Evolutionary conservation across 306 rosid genomes (phyloP), one percentile per base, ranked within the genome.

Genomic region (Malus fusca): DNA sequence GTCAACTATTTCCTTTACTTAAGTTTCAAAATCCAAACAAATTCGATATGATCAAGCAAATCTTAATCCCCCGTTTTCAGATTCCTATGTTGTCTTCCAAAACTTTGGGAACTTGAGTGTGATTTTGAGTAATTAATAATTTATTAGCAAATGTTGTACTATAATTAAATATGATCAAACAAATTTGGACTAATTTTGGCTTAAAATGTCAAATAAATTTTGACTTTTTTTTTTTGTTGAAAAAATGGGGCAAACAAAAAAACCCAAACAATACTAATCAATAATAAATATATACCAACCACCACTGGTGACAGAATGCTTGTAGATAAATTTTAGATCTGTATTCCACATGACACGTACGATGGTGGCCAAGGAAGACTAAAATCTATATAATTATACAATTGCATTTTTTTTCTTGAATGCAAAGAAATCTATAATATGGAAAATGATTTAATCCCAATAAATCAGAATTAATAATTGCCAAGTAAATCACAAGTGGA

Each of bases 341-440:
- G 40, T 35, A 35, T 35, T 35, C 9, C 40, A 35, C 40, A 35
- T 35, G 40, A 9, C 40, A 35, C 2, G 0, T 1, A 35, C 2
- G 0, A 6, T 35, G 9, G 40, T 35, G 9, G 40, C 0, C 2
- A 35, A 2, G 40, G 0, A 0, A 35, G 40, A 9, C 0, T 6
- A 35, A 35, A 35, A 35, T 35, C n/a, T n/a, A n/a, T n/a, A n/a
- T 9, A 8, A 6, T 30, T 64, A 31, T 33, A 18, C 67, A 62
- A 19, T 10, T 60, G 2, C 28, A 65, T 33, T 65, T 33, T 25
- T 33, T 9, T 65, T 33, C 8, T 18, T 31, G 46, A 65, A 65
- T 9, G 69, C 44, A 64, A 65, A 30, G 5, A 65, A 65, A 19
- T 2, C 11, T 10, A 3, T 35, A 12, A 19, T 66, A 66, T 33